Evolutionary conservation across 192 early-diverging fungal species (phyloP), one percentile per base, ranked within the genome.

Genomic region (Coemansia reversa): DNA sequence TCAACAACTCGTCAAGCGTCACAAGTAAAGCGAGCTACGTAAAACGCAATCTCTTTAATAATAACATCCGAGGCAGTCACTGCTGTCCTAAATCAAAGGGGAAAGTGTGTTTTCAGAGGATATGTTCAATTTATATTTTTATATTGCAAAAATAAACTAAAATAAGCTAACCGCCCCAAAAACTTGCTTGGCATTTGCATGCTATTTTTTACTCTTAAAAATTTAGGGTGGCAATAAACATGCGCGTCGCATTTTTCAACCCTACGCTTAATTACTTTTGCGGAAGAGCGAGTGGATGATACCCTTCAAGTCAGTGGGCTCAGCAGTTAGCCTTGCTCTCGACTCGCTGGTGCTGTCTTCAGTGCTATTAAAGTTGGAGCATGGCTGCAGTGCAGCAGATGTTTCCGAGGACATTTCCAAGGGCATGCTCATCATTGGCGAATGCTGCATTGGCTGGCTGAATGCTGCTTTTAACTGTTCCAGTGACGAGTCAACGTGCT

Each of bases 261-360:
- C 3, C 1, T 11, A 18, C 11, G 49, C 25, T 59, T 18, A 61
- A 29, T 39, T 51, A 11, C 7, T 55, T 12, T 47, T 48, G 2
- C n/a, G 56, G 42, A 73, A 58, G 49, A 62, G 60, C 59, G 54
- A 66, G 55, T 24, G 58, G 42, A 73, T 24, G 60, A 73, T 55
- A 50, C 51, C 39, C 2, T 58, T 57, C 42, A 55, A 59, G 2
- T 30, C 56, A 28, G 54, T 7, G 12, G 51, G 54, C 32, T 29
- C 60, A 0, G 30, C n/a, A 27, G 67, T 16, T 50, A 25, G 60
- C 24, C 54, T 55, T 8, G n/a, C n/a, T 1, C 45, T 14, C 60
- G 35, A 63, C 0, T 24, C 62, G 24, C 33, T 4, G 0, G 29
- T 24, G 25, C 35, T 54, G 25, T 22, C 30, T 14, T 45, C 62